phyloP scores from a whole-genome alignment of 202 grass and related monocot species.

The Cymbopogon flexuosus region DNA sequence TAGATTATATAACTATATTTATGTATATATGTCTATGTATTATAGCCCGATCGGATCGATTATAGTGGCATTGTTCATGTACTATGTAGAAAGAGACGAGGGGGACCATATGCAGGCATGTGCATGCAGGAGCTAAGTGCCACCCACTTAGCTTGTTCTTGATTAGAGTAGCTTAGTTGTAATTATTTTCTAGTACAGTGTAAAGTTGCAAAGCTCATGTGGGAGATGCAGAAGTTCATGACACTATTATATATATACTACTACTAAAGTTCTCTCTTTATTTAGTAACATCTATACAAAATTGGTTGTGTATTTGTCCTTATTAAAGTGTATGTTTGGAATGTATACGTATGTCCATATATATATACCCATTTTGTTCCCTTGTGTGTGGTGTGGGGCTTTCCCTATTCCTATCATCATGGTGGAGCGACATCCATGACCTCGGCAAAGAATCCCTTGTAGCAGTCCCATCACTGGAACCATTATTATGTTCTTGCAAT shows the following conservation, averaged over 20 bases:
- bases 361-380: slow-evolving; percentile 36
- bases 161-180: slow-evolving; percentile 17
- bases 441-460: slow-evolving; percentile 43
- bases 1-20: neutral
- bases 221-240: slow-evolving; percentile 11
- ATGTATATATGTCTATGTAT: slow-evolving; percentile 16
- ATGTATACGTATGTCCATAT: slow-evolving; percentile 16
- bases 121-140: slow-evolving; percentile 50
- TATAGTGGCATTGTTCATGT: neutral
- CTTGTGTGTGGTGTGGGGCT: slow-evolving; percentile 16
- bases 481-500: slow-evolving; percentile 40
- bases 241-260: neutral
- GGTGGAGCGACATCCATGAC: slow-evolving; percentile 33
- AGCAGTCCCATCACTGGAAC: slow-evolving; percentile 37
- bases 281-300: neutral
- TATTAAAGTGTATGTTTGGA: neutral
- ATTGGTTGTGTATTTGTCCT: neutral
- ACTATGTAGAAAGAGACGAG: slow-evolving; percentile 27
- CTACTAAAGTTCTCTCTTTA: neutral
- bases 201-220: slow-evolving; percentile 36
- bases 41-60: slow-evolving; percentile 14
- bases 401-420: slow-evolving; percentile 24
- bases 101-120: slow-evolving; percentile 48
- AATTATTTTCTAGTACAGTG: slow-evolving; percentile 4
- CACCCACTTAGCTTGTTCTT: slow-evolving; percentile 45